A percentile compares a stretch with the other conserved stretches of the same genome.
These are phyloP conservation scores for Macadamia tetraphylla DNA, from an alignment of 164 flowering plant genomes.

Conservation along the genomic window DNA sequence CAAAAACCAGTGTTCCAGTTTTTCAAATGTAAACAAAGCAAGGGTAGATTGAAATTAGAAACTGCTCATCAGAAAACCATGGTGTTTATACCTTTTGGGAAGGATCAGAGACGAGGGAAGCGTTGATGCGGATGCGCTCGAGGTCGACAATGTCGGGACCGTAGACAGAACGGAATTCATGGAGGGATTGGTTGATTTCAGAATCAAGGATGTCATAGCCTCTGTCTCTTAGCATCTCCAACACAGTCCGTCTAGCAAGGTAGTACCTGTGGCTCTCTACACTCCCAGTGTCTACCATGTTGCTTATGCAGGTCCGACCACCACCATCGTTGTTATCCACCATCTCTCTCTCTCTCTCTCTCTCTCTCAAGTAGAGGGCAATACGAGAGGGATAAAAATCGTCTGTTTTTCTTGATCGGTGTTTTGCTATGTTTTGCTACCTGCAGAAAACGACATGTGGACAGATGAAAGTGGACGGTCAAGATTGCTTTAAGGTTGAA, in stretches of 20 bases:
- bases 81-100: neutral
- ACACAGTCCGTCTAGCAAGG: slow-evolving; percentile 52
- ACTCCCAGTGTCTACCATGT: slow-evolving; percentile 54
- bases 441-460: too few relatives aligned
- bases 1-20: too few relatives aligned
- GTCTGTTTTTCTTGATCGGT: too few relatives aligned
- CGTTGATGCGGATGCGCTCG: slow-evolving; percentile 31
- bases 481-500: too few relatives aligned
- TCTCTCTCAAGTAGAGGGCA: neutral
- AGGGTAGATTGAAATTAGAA: neutral
- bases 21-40: too few relatives aligned
- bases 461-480: too few relatives aligned
- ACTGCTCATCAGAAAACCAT: neutral
- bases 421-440: too few relatives aligned
- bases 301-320: slow-evolving; percentile 35
- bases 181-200: slow-evolving; percentile 54
- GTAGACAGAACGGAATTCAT: slow-evolving; percentile 45
- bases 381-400: too few relatives aligned
- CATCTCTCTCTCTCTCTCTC: neutral
- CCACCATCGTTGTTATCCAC: slow-evolving; percentile 5
- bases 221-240: slow-evolving; percentile 85
- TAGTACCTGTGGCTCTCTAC: slow-evolving; percentile 67
- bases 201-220: slow-evolving; percentile 51
- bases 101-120: slow-evolving; percentile 6
- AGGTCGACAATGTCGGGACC: slow-evolving; percentile 43